Conservation (phyloP, 2,329 filamentous ascomycete genomes). For the Colletotrichum cereale region DNA sequence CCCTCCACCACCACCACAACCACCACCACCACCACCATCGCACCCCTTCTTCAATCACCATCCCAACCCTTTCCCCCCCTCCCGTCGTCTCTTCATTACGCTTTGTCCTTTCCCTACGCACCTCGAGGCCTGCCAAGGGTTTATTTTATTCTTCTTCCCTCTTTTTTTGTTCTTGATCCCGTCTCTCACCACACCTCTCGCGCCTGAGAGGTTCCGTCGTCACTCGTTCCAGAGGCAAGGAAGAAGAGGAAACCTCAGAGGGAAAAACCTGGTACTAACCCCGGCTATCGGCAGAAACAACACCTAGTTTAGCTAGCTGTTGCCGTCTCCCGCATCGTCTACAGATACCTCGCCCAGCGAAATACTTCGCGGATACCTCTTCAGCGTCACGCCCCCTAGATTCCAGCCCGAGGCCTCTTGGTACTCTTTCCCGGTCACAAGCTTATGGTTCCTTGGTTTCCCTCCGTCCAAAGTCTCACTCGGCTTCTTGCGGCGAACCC, state of each 20-base stretch:
- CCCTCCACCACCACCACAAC: slow-evolving; percentile 6
- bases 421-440: slow-evolving; percentile 35
- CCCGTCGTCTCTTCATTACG: not conserved
- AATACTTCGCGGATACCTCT: slow-evolving; percentile 16
- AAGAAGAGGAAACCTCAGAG: not conserved
- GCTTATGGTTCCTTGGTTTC: slow-evolving; percentile 37
- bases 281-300: slow-evolving; percentile 29
- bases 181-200: slow-evolving; percentile 1
- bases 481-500: slow-evolving; percentile 8
- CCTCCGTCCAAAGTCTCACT: slow-evolving; percentile 27
- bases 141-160: too few species aligned
- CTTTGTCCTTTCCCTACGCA: slow-evolving; percentile 1
- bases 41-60: slow-evolving; percentile 24
- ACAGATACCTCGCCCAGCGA: not conserved
- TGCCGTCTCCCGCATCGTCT: slow-evolving; percentile 14
- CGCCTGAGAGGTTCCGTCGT: slow-evolving; percentile 10
- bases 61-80: slow-evolving; percentile 8
- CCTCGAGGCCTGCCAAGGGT: not conserved
- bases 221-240: slow-evolving; percentile 13
- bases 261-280: slow-evolving; percentile 30
- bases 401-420: slow-evolving; percentile 32
- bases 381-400: slow-evolving; percentile 30
- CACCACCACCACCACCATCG: not conserved
- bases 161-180: not conserved
- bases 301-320: slow-evolving; percentile 8